phyloP scores from a whole-genome alignment of 2,329 filamentous ascomycete species.

The Coniochaeta sp. region DNA sequence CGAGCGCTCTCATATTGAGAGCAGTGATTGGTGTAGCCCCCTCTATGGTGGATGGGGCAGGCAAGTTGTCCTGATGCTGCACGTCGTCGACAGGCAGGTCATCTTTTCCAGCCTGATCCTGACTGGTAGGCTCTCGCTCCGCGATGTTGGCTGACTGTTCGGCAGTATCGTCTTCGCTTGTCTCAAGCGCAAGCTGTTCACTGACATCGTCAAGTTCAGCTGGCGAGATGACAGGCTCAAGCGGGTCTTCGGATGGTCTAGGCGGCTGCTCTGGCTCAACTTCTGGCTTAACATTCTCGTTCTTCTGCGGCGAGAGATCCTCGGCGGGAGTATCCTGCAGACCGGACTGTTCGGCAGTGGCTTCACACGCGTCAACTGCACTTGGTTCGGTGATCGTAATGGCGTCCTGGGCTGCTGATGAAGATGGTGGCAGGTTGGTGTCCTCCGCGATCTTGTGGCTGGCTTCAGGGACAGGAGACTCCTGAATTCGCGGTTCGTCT shows the following conservation, averaged over 20 bases:
- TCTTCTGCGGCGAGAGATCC: neutral
- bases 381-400: neutral
- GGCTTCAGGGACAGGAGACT: too few species aligned
- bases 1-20: too few species aligned
- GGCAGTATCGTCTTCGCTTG: neutral
- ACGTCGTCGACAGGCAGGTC: too few species aligned
- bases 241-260: neutral
- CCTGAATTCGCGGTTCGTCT: neutral
- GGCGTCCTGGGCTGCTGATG: too few species aligned
- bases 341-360: neutral
- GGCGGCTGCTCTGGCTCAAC: neutral
- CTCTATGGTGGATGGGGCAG: neutral
- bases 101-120: neutral
- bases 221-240: neutral
- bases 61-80: neutral
- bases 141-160: neutral
- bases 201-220: conserved; percentile 4
- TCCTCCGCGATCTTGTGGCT: too few species aligned
- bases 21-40: too few species aligned
- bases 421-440: too few species aligned
- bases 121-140: neutral
- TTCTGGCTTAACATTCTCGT: neutral
- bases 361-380: neutral
- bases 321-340: neutral
- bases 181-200: neutral